A percentile compares a stretch with the other conserved stretches of the same genome.
These are phyloP conservation scores for Funneliformis mosseae DNA, from an alignment of 192 early-diverging fungal species.

Conservation along the genomic window DNA sequence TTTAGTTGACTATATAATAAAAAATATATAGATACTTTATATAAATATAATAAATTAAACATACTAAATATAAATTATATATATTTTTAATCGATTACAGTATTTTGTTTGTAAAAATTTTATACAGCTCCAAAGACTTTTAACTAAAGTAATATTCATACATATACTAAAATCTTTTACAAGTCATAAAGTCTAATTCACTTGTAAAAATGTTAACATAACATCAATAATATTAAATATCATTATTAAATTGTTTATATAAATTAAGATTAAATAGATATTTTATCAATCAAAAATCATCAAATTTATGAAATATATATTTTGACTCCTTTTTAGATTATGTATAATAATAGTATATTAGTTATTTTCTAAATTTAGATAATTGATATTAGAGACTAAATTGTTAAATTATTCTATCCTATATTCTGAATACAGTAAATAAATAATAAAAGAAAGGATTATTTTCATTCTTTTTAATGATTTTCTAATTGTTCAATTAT, in stretches of 20 bases:
- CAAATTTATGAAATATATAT: no score
- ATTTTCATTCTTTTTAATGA: not conserved
- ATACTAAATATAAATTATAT: no score
- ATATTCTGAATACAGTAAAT: slow-evolving; percentile 4
- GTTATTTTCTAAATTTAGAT: not conserved
- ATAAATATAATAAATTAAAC: not conserved
- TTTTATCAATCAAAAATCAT: not conserved
- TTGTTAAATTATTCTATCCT: not conserved
- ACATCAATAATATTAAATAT: no score
- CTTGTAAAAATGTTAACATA: not conserved
- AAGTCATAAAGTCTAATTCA: not conserved
- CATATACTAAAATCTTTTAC: not conserved
- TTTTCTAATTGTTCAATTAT: not conserved
- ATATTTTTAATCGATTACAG: not conserved
- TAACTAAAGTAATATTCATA: not conserved
- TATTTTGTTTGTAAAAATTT: not conserved
- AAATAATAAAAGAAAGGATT: not conserved
- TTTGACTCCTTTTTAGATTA: no score
- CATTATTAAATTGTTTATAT: slow-evolving; percentile 6
- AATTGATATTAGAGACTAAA: slow-evolving; percentile 4
- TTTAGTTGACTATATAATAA: slow-evolving; percentile 2
- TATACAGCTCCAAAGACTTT: not conserved
- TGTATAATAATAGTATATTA: slow-evolving; percentile 12
- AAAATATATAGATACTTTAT: not conserved
- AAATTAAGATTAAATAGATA: slow-evolving; percentile 9